A percentile compares a stretch with the other conserved stretches of the same genome.
Conservation (phyloP, 1,284 basidiomycete genomes). For the Xerocomus amazonicus region DNA sequence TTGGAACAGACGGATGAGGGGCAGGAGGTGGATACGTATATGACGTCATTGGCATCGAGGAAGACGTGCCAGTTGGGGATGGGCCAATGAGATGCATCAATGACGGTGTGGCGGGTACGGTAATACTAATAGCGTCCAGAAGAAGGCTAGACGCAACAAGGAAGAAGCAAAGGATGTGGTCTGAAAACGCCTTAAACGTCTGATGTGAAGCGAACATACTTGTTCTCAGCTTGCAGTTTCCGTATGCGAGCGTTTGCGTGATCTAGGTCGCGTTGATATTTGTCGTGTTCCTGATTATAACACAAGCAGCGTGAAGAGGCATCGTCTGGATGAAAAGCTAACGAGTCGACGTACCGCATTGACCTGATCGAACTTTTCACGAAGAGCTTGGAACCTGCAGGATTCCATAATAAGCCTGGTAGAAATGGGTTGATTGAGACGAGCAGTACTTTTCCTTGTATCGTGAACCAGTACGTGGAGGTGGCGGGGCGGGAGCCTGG, state of each 20-base stretch:
- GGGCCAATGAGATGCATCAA: slow-evolving; percentile 30
- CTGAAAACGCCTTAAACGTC: too few species aligned
- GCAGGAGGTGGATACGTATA: slow-evolving; percentile 13
- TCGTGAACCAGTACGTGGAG: slow-evolving; percentile 23
- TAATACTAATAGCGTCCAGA: slow-evolving; percentile 32
- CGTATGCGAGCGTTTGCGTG: slow-evolving; percentile 47
- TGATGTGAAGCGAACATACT: slow-evolving; percentile 37
- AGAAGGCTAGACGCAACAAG: slow-evolving; percentile 24
- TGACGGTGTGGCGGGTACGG: slow-evolving; percentile 31
- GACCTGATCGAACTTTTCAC: slow-evolving; percentile 53
- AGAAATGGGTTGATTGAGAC: not conserved
- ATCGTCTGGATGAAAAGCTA: not conserved
- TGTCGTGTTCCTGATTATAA: slow-evolving; percentile 41
- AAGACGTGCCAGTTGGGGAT: slow-evolving; percentile 23
- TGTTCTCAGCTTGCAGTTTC: slow-evolving; percentile 56
- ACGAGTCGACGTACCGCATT: slow-evolving; percentile 38
- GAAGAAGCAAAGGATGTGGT: not conserved
- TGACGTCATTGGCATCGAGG: slow-evolving; percentile 21
- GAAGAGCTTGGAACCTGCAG: slow-evolving; percentile 47
- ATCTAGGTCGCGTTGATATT: slow-evolving; percentile 44
- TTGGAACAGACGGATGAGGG: slow-evolving; percentile 10
- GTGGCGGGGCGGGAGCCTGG: slow-evolving; percentile 11
- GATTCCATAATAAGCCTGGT: not conserved
- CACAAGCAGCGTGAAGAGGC: too few species aligned
- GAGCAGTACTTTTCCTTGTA: slow-evolving; percentile 33